Conservation (phyloP, 805 yeast species). For the Yarrowia osloensis region DNA sequence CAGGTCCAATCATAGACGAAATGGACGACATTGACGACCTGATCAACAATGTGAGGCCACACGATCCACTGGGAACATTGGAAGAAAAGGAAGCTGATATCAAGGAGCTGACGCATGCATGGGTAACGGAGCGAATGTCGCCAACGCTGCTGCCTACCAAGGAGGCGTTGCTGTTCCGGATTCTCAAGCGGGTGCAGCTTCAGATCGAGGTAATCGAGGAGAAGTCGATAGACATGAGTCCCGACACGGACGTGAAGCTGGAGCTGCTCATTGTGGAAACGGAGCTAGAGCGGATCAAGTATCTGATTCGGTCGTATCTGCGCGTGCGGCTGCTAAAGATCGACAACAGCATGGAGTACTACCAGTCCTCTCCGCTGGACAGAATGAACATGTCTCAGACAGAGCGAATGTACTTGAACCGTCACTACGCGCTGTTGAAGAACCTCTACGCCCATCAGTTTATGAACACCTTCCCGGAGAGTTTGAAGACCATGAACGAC, state of each 20-base stretch:
- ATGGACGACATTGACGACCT: constrained; percentile 35
- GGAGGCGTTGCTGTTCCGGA: constrained; percentile 55
- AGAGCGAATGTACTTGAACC: constrained; percentile 66
- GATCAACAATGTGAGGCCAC: constrained; percentile 33
- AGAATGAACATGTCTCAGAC: constrained; percentile 53
- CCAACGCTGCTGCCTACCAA: constrained; percentile 86
- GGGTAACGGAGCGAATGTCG: constrained; percentile 82
- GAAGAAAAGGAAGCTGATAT: constrained; percentile 43
- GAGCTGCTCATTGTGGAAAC: constrained; percentile 84
- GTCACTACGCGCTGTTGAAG: constrained; percentile 64
- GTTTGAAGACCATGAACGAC: constrained; percentile 75
- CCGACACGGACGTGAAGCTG: constrained; percentile 60
- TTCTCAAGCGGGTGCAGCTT: constrained; percentile 59
- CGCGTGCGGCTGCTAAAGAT: constrained; percentile 73
- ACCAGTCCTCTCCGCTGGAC: constrained; percentile 50
- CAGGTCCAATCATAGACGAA: neutral
- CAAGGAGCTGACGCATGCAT: constrained; percentile 55
- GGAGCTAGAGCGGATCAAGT: constrained; percentile 85
- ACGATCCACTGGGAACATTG: neutral
- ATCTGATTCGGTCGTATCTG: constrained; percentile 74
- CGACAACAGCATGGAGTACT: constrained; percentile 65
- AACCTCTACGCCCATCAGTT: constrained; percentile 69
- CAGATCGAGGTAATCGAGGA: constrained; percentile 71
- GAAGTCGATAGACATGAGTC: constrained; percentile 73
- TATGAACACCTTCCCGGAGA: constrained; percentile 64